Base-by-base conservation (phyloP, 1,284 basidiomycete genomes). In the Boletellus sp. region DNA sequence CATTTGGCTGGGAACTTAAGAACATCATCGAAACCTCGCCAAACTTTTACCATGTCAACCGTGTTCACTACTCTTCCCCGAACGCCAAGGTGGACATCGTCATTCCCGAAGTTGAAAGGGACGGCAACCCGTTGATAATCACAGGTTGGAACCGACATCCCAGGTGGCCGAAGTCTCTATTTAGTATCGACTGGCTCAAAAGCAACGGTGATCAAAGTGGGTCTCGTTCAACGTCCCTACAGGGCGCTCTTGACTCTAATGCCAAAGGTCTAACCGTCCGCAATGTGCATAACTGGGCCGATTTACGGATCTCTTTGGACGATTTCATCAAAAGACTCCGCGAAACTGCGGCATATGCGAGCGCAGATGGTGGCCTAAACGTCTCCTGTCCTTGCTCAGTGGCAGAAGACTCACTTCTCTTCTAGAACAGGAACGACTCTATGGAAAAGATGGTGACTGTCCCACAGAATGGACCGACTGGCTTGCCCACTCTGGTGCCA, bases 391-490 rank as follows among this genome's bases (percentile, higher is more conserved):
- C n/a, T 14, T 19, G 10, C 36, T 5, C 11, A n/a, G 10, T 6
- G 23, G 13, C 7, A 9, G 29, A 20, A 19, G 9, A 8, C 27
- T 36, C 1, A 38, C 2, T 6, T 19, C 26, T 27, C 50, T 29
- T 53, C 47, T 53, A 87, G 87, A 87, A 52, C 54, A 59, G 3
- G 73, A 78, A 58, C 70, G 82, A 19, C 68, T 80, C 9, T 90
- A 90, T 54, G 86, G 82, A 19, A 90, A 90, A 59, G 87, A 90
- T 56, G 73, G 76, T 1, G 68, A 75, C 9, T 89, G 86, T 59
- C 87, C 87, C 0, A 17, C 55, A 19, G 56, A 68, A 55, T 90
- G 86, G 84, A 69, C 69, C 14, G 50, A 77, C 3, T 87, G 83
- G 80, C 66, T 90, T 14, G 55, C 69, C 8, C 51, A 57, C 0